Conservation (phyloP, 169 alveolate genomes). For the Plasmodium coatneyi region DNA sequence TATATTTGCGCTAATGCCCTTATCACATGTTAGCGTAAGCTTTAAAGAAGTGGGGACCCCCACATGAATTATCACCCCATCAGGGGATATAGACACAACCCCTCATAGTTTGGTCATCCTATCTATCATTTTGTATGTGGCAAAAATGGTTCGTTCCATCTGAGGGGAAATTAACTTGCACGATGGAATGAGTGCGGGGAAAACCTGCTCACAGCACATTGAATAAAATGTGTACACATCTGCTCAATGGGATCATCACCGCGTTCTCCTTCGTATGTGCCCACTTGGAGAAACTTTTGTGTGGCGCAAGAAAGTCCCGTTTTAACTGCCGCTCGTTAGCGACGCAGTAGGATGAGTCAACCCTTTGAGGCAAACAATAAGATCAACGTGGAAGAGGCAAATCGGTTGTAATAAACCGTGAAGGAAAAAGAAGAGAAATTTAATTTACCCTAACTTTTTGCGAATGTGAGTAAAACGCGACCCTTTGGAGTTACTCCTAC, state of each 20-base stretch:
- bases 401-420: background rate
- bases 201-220: background rate
- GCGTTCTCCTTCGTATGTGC: background rate
- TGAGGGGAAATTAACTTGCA: background rate
- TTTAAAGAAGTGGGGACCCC: background rate
- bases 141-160: background rate
- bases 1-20: background rate
- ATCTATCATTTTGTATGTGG: background rate
- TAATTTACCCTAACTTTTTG: background rate
- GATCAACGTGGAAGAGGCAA: background rate
- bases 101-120: background rate
- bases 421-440: background rate
- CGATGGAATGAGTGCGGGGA: background rate
- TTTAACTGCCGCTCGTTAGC: background rate
- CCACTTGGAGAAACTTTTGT: background rate
- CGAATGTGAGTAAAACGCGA: background rate
- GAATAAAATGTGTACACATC: background rate
- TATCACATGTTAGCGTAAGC: background rate
- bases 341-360: background rate
- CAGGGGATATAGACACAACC: background rate
- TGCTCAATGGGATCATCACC: background rate
- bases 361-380: background rate
- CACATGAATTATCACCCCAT: background rate
- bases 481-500: background rate
- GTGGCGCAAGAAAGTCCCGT: background rate